phyloP scores from a whole-genome alignment of 129 eudicot species.

The Escallonia herrerae region DNA sequence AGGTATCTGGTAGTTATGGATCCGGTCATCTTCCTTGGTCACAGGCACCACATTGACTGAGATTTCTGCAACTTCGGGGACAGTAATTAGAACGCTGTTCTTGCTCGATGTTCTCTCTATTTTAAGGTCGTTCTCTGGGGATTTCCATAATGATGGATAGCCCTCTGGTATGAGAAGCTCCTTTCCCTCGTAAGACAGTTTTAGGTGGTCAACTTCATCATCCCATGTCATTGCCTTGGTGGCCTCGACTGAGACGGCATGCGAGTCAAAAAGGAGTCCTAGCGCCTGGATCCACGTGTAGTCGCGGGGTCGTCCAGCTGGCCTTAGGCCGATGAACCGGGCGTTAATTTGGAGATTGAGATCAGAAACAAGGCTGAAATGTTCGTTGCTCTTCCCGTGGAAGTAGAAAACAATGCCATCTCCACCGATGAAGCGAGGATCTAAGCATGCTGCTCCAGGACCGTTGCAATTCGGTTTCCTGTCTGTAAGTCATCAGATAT shows the following conservation, averaged over 20 bases:
- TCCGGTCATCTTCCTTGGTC: conserved; percentile 36
- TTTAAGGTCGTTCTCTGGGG: conserved; percentile 18
- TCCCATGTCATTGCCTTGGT: conserved; percentile 32
- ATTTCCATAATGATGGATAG: conserved; percentile 25
- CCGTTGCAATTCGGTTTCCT: conserved; percentile 42
- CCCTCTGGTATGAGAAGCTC: conserved; percentile 14
- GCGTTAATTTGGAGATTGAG: conserved; percentile 45
- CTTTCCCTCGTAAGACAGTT: conserved; percentile 23
- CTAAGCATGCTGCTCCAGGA: conserved; percentile 42
- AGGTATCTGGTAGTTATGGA: conserved; percentile 37
- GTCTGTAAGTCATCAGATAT: conserved; percentile 8
- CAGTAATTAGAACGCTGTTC: conserved; percentile 27
- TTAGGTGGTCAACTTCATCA: conserved; percentile 24
- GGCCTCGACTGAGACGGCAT: conserved; percentile 29
- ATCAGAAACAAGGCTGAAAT: conserved; percentile 48
- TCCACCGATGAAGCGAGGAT: conserved; percentile 46
- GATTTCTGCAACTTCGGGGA: conserved; percentile 31
- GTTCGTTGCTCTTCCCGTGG: conserved; percentile 37
- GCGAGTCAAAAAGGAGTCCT: conserved; percentile 33
- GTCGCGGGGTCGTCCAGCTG: conserved; percentile 43
- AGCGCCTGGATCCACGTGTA: conserved; percentile 55
- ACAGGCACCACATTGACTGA: conserved; percentile 37
- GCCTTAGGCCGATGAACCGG: conserved; percentile 41
- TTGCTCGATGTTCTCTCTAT: conserved; percentile 25
- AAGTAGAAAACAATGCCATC: conserved; percentile 51